Evolutionary conservation across 257 asterid genomes (phyloP), one percentile per base, ranked within the genome.

Genomic region (Gynochthodes officinalis): DNA sequence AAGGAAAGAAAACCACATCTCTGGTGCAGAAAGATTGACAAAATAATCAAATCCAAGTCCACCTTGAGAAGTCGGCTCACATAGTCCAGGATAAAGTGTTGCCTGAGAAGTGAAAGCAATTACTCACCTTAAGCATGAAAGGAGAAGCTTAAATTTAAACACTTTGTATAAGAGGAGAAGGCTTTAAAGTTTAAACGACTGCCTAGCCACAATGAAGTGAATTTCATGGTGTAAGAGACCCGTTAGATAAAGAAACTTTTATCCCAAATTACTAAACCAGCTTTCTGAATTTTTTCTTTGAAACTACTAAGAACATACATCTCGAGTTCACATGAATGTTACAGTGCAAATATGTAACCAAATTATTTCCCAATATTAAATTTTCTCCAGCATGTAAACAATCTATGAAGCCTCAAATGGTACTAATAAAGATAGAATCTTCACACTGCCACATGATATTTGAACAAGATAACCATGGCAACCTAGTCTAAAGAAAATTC

Each of bases 31-130:
- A 75, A 81, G 89, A 86, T 91, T 94, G 72, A 86, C 97, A 78
- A 82, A 88, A 79, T 81, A 94, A 85, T 91, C 97, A 83, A 91
- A 94, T 77, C 99, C 99, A 83, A 94, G 69, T 83, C 99, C 97
- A 80, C 97, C 99, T 84, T 89, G 97, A 63, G 96, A 84, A 79
- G 86, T 82, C 63, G 95, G 89, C 82, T 94, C 96, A 39, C 95
- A 88, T 14, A 94, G 90, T 82, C 99, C 99, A 10, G 99, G 99
- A 86, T 89, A 94, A 55, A 88, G 89, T 25, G 99, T 89, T 75
- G 81, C 92, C 99, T 94, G 77, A 73, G 71, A 42, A 85, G 73
- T 67, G 75, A 73, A 64, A 77, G 66, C 69, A 77, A 66, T 48
- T 64, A 77, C 69, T 77, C 32, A 76, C 12, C 61, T 65, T 52